Evolutionary conservation across 2,329 filamentous ascomycete species (phyloP).

Genomic region (Claviceps arundinis): DNA sequence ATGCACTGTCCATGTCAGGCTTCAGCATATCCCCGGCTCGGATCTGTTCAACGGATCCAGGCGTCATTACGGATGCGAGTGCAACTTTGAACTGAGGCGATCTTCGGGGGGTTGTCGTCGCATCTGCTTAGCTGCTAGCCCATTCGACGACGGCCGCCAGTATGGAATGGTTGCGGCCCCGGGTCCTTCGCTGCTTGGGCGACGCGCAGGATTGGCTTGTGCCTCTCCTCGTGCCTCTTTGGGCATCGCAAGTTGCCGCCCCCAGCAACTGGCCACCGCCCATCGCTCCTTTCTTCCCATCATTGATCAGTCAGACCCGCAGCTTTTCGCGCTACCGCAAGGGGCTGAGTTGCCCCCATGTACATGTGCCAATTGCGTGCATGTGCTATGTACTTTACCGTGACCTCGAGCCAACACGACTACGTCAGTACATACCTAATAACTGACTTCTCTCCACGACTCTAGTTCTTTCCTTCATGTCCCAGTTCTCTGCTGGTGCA

Average conservation of each 20-base stretch:
- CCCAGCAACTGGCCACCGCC: background rate
- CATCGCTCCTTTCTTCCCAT: background rate
- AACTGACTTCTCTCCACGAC: slow-evolving; percentile 6
- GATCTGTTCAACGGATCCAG: background rate
- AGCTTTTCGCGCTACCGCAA: background rate
- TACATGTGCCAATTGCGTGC: background rate
- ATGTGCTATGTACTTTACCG: background rate
- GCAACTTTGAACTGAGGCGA: too few species aligned
- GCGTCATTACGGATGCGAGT: background rate
- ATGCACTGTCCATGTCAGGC: background rate
- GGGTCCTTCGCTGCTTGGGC: too few species aligned
- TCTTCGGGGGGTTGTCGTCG: too few species aligned
- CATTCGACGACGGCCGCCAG: too few species aligned
- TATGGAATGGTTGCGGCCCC: too few species aligned
- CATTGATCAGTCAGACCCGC: background rate
- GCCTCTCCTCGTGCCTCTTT: too few species aligned
- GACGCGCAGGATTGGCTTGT: too few species aligned
- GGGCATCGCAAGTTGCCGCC: background rate
- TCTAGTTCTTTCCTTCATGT: slow-evolving; percentile 79
- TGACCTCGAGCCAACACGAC: background rate
- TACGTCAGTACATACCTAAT: background rate
- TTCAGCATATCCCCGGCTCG: background rate
- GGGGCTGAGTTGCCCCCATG: background rate
- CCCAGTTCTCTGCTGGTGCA: slow-evolving; percentile 51
- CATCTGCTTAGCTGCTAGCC: too few species aligned